Evolutionary conservation across 495 filamentous ascomycete species (phyloP).

Genomic region (Barbatosphaeria neglecta): DNA sequence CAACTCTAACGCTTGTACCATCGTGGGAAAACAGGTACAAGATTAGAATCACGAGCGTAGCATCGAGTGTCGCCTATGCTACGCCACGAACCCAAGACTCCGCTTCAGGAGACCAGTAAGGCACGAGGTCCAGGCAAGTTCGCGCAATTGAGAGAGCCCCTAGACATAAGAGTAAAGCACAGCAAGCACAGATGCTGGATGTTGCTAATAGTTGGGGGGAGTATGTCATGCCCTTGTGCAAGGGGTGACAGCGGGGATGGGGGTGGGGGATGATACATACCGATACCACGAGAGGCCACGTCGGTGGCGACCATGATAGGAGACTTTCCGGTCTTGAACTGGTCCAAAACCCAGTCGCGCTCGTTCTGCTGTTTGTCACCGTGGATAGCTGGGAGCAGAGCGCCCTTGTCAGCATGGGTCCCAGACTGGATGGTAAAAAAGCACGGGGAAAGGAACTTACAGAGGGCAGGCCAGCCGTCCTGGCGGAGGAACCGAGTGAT

Average conservation of each 20-base stretch:
- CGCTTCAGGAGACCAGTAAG: constrained; percentile 63
- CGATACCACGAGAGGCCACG: constrained; percentile 97
- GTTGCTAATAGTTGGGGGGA: constrained; percentile 36
- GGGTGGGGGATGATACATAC: constrained; percentile 75
- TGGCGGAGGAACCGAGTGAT: constrained; percentile 98
- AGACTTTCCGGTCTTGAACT: constrained; percentile 95
- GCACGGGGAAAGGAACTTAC: constrained; percentile 50
- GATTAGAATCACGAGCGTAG: constrained; percentile 62
- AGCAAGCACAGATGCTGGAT: constrained; percentile 61
- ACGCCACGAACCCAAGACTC: constrained; percentile 77
- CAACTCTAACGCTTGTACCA: constrained; percentile 66
- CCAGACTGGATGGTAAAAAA: not conserved
- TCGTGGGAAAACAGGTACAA: constrained; percentile 42
- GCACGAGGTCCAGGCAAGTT: constrained; percentile 76
- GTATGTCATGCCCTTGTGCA: no score
- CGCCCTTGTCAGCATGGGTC: constrained; percentile 35
- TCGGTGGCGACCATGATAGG: constrained; percentile 98
- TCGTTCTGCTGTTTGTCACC: constrained; percentile 99
- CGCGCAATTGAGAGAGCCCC: constrained; percentile 64
- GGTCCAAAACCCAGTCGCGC: constrained; percentile 98
- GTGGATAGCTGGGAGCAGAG: constrained; percentile 77
- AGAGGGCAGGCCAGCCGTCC: constrained; percentile 96
- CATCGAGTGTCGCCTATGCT: constrained; percentile 41
- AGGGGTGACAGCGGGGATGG: constrained; percentile 27
- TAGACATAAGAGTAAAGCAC: constrained; percentile 86